phyloP scores from a whole-genome alignment of 768 basidiomycete species.

The Boletus coccyginus region DNA sequence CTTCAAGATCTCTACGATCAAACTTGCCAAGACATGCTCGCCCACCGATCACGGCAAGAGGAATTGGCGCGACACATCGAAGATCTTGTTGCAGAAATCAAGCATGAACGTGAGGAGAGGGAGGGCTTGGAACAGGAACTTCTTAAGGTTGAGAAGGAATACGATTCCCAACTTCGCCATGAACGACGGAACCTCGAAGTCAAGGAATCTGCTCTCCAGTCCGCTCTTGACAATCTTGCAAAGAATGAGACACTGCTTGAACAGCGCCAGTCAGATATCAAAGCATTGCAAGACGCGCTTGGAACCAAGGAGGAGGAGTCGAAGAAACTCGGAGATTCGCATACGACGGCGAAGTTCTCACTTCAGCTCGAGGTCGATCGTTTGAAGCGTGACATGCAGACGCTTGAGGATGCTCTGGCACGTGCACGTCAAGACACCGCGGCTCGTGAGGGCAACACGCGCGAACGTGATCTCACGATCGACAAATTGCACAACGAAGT shows the following conservation, averaged over 20 bases:
- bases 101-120: slow-evolving; percentile 55
- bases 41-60: slow-evolving; percentile 70
- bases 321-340: slow-evolving; percentile 78
- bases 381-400: slow-evolving; percentile 77
- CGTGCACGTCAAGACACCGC: slow-evolving; percentile 69
- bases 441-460: slow-evolving; percentile 58
- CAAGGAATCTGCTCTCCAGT: slow-evolving; percentile 66
- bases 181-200: slow-evolving; percentile 65
- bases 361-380: slow-evolving; percentile 89
- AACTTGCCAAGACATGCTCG: slow-evolving; percentile 58
- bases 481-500: slow-evolving; percentile 79
- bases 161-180: slow-evolving; percentile 57
- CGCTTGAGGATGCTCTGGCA: slow-evolving; percentile 75
- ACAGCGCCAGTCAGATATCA: slow-evolving; percentile 75
- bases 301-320: slow-evolving; percentile 71
- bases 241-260: slow-evolving; percentile 60
- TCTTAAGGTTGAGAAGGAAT: slow-evolving; percentile 55
- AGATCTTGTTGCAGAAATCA: slow-evolving; percentile 61
- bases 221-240: slow-evolving; percentile 59
- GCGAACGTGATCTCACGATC: slow-evolving; percentile 69
- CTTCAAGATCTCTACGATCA: slow-evolving; percentile 63
- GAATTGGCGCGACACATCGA: slow-evolving; percentile 74
- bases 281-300: slow-evolving; percentile 69
- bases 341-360: slow-evolving; percentile 79
- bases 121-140: slow-evolving; percentile 55